Percentiles rank a stretch among this genome's conserved stretches.
Evolutionary conservation across 495 filamentous ascomycete genomes (phyloP).

Genomic region (Cairneyella variabilis): DNA sequence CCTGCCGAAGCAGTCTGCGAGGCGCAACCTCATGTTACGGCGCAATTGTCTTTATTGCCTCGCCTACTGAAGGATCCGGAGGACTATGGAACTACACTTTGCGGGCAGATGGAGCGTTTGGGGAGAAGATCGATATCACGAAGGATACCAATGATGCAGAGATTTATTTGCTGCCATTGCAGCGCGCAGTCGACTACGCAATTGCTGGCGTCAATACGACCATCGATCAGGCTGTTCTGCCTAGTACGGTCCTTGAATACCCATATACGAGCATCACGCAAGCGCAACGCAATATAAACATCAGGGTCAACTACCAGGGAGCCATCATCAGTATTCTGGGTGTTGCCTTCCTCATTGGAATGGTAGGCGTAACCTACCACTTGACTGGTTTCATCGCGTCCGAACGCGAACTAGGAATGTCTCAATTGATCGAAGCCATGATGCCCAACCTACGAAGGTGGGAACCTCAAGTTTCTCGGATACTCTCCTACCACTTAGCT

Average conservation of each 20-base stretch:
- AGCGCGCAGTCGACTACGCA: conserved; percentile 68
- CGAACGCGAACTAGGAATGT: conserved; percentile 76
- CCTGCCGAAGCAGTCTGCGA: conserved; percentile 63
- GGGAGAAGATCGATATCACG: conserved; percentile 53
- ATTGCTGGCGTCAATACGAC: conserved; percentile 52
- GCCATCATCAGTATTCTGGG: conserved; percentile 63
- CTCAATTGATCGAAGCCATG: conserved; percentile 77
- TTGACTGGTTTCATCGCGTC: conserved; percentile 70
- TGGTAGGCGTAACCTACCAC: conserved; percentile 70
- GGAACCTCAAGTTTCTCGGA: conserved; percentile 63
- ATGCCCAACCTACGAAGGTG: conserved; percentile 63
- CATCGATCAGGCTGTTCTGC: conserved; percentile 36
- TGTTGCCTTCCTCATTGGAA: conserved; percentile 62
- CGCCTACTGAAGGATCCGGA: conserved; percentile 60
- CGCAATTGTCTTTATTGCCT: conserved; percentile 69
- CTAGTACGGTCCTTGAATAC: conserved; percentile 56
- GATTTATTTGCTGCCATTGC: conserved; percentile 72
- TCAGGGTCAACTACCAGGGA: conserved; percentile 63
- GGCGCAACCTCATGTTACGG: conserved; percentile 72
- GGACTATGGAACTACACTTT: conserved; percentile 84
- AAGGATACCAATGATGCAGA: conserved; percentile 61
- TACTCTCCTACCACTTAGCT: conserved; percentile 63
- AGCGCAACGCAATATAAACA: conserved; percentile 55
- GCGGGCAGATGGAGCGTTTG: conserved; percentile 63
- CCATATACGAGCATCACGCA: conserved; percentile 66